Evolutionary conservation across 176 grass and related monocot species (phyloP), one percentile per base, ranked within the genome.

Genomic region (Phoenix dactylifera): DNA sequence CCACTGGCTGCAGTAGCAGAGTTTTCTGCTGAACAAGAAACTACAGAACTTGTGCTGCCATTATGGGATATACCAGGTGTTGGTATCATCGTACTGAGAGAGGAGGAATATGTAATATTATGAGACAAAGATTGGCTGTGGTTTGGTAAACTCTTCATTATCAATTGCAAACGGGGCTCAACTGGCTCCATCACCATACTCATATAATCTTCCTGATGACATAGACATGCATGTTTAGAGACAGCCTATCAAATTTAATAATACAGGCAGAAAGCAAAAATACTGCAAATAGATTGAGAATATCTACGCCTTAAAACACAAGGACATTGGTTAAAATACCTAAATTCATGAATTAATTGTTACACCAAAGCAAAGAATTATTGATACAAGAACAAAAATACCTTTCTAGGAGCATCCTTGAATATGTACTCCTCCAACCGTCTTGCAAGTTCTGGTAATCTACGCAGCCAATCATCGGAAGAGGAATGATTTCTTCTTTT

Each of bases 1-100:
- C 78, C 79, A 72, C 68, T 71, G 12, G 69, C 67, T 24, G 82
- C 35, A 76, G 76, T 54, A 15, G 65, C 55, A 58, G 71, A 84
- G 64, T 62, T 92, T 65, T 93, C 94, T 60, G 83, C 67, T 65
- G 44, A 62, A 68, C 76, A 80, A 57, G 88, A 49, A 18, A 79
- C 70, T 59, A 66, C 68, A 72, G 77, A 67, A 75, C 74, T 93
- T 75, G 61, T 85, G 69, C 63, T 68, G 15, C 69, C 49, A 39
- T 73, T 81, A 50, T 92, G 85, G 3, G 76, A 56, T 55, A 98
- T 93, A 66, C 94, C 88, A 72, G 94, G 94, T 15, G 88, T 98
- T 1, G 88, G 94, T 67, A 98, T 98, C 94, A 98, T 98, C 24
- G 82, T 83, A 32, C 84, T 71, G 74, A 72, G 76, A 28, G 75